These are phyloP conservation scores for Thalassiosira exigua DNA, from an alignment of 352 stramenopile species.

Conservation along the genomic window DNA sequence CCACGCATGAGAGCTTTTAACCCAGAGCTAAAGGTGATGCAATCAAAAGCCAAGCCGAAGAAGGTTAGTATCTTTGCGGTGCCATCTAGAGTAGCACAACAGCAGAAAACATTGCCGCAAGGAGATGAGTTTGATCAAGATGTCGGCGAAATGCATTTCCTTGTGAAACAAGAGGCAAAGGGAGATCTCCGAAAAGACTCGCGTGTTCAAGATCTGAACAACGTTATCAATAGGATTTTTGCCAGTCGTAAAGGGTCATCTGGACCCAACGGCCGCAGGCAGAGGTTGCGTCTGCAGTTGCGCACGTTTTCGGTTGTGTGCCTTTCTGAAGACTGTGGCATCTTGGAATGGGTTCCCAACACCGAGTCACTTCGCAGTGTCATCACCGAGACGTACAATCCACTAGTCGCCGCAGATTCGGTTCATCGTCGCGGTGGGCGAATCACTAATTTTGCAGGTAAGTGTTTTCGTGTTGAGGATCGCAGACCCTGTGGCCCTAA, in stretches of 20 bases:
- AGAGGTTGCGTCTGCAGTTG: constrained; percentile 91
- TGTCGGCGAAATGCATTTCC: constrained; percentile 85
- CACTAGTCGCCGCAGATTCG: constrained; percentile 65
- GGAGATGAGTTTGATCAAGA: constrained; percentile 51
- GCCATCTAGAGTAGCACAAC: constrained; percentile 72
- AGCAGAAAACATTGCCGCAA: constrained; percentile 55
- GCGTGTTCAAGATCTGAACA: constrained; percentile 99
- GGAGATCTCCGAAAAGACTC: constrained; percentile 99
- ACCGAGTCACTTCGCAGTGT: constrained; percentile 92
- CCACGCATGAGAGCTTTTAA: constrained; percentile 83
- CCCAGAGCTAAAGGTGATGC: constrained; percentile 92
- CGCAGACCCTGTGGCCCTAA: too few relatives aligned
- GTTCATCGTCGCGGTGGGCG: constrained; percentile 60
- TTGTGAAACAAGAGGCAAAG: constrained; percentile 93
- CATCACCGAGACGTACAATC: constrained; percentile 82
- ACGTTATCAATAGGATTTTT: constrained; percentile 99
- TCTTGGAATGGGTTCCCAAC: constrained; percentile 99
- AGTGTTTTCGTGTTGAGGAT: too few relatives aligned
- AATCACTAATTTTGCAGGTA: constrained; percentile 74
- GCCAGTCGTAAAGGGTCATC: constrained; percentile 56
- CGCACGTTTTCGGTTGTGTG: constrained; percentile 99
- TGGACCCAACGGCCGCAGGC: constrained; percentile 62
- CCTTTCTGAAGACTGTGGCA: constrained; percentile 98
- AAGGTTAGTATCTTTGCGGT: constrained; percentile 90
- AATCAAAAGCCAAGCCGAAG: constrained; percentile 99